Evolutionary conservation across 2,329 filamentous ascomycete species (phyloP).

Genomic region (Diaporthe batatas): DNA sequence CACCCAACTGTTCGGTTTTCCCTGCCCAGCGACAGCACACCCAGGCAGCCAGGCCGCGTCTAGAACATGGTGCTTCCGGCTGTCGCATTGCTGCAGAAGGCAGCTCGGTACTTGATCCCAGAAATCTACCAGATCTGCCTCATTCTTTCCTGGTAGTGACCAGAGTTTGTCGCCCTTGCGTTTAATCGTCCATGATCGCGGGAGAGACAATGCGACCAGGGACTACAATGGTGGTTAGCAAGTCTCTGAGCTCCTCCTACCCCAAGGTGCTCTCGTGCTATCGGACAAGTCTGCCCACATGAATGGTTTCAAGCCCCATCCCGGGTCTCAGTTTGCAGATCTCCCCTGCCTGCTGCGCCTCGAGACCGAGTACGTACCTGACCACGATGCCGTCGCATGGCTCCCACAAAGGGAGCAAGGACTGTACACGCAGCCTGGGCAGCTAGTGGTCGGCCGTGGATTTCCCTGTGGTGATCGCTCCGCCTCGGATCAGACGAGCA

Average conservation of each 20-base stretch:
- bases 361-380: slow-evolving; percentile 43
- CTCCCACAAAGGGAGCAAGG: slow-evolving; percentile 29
- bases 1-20: background rate
- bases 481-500: slow-evolving; percentile 55
- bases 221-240: slow-evolving; percentile 15
- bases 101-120: slow-evolving; percentile 13
- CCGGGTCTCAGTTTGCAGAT: slow-evolving; percentile 59
- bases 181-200: slow-evolving; percentile 14
- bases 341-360: slow-evolving; percentile 51
- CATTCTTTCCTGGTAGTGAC: background rate
- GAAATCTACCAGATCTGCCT: slow-evolving; percentile 7
- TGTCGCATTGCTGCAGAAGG: slow-evolving; percentile 12
- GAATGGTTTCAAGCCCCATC: slow-evolving; percentile 56
- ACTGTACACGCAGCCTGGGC: slow-evolving; percentile 20
- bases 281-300: slow-evolving; percentile 30
- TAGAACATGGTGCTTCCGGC: slow-evolving; percentile 9
- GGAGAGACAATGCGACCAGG: slow-evolving; percentile 22
- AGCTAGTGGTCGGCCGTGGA: slow-evolving; percentile 45
- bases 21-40: slow-evolving; percentile 4
- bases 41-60: background rate
- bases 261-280: slow-evolving; percentile 8
- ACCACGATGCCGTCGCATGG: slow-evolving; percentile 35
- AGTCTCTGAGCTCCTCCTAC: slow-evolving; percentile 28
- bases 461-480: slow-evolving; percentile 54
- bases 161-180: slow-evolving; percentile 14